phyloP scores from a whole-genome alignment of 2,329 filamentous ascomycete genomes.

The Stemphylium beticola region DNA sequence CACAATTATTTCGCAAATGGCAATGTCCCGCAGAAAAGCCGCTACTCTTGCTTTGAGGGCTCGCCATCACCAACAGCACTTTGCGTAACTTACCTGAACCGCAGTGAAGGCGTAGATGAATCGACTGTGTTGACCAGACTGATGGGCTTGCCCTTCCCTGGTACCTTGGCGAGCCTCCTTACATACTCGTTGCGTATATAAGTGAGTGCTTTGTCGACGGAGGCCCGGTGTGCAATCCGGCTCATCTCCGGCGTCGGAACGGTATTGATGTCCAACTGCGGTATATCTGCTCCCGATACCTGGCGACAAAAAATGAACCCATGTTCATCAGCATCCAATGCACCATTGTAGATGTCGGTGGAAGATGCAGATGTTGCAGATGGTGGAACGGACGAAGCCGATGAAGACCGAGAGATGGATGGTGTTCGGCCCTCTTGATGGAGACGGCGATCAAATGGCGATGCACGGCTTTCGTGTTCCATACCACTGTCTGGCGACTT shows the following conservation, averaged over 20 bases:
- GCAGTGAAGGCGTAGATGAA: slow-evolving; percentile 59
- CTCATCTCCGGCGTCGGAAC: slow-evolving; percentile 49
- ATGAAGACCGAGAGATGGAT: slow-evolving; percentile 31
- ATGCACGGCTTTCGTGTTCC: slow-evolving; percentile 25
- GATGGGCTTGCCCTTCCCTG: slow-evolving; percentile 49
- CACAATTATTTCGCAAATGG: too few relatives aligned
- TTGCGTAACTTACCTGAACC: slow-evolving; percentile 57
- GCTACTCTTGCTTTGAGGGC: too few relatives aligned
- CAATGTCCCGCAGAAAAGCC: too few relatives aligned
- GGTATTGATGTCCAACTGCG: slow-evolving; percentile 36
- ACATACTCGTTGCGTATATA: slow-evolving; percentile 51
- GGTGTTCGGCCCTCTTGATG: slow-evolving; percentile 19
- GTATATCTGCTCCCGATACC: slow-evolving; percentile 25
- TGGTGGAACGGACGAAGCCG: slow-evolving; percentile 23
- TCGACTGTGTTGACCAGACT: slow-evolving; percentile 70
- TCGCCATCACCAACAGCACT: too few relatives aligned
- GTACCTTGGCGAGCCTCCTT: slow-evolving; percentile 32
- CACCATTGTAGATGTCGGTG: slow-evolving; percentile 51
- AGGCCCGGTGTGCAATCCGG: slow-evolving; percentile 31
- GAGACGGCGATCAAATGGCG: slow-evolving; percentile 28
- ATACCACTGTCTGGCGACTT: slow-evolving; percentile 30
- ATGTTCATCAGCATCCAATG: slow-evolving; percentile 45
- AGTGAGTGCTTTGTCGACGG: slow-evolving; percentile 40
- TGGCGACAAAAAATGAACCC: slow-evolving; percentile 46
- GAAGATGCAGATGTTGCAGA: slow-evolving; percentile 5